Evolutionary conservation across 345 rosid species (phyloP).

Genomic region (Melastoma malabathricum): DNA sequence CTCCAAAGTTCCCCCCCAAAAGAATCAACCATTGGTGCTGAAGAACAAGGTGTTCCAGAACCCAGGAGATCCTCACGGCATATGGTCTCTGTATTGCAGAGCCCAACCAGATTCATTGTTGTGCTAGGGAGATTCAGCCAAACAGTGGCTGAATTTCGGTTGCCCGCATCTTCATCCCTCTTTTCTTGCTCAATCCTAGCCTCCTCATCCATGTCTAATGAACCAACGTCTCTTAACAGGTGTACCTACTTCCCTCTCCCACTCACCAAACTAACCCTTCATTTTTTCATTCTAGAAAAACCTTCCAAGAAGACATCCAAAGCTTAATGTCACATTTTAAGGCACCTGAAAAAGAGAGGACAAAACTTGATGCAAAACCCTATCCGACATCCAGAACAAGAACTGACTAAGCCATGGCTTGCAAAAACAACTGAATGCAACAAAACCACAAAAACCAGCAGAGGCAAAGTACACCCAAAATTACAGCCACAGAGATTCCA

Average conservation of each 20-base stretch:
- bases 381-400: no score
- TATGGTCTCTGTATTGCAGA: conserved; percentile 32
- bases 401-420: no score
- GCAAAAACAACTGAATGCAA: no score
- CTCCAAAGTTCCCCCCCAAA: conserved; percentile 57
- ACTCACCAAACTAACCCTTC: conserved; percentile 11
- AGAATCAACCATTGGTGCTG: conserved; percentile 61
- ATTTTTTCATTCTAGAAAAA: conserved; percentile 1
- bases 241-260: conserved; percentile 6
- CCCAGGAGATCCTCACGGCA: conserved; percentile 18
- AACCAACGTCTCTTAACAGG: conserved; percentile 5
- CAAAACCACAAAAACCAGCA: no score
- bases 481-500: no score
- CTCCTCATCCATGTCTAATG: conserved; percentile 48
- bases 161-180: conserved; percentile 29
- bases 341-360: no score
- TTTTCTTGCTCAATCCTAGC: conserved; percentile 45
- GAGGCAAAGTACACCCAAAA: no score
- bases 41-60: conserved; percentile 37
- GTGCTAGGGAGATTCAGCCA: conserved; percentile 30
- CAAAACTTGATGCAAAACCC: no score
- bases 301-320: no score
- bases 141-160: conserved; percentile 32
- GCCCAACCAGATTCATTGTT: conserved; percentile 35
- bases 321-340: no score